Base-by-base conservation (phyloP, 352 stramenopile species). In the Globisporangium cederbergense region DNA sequence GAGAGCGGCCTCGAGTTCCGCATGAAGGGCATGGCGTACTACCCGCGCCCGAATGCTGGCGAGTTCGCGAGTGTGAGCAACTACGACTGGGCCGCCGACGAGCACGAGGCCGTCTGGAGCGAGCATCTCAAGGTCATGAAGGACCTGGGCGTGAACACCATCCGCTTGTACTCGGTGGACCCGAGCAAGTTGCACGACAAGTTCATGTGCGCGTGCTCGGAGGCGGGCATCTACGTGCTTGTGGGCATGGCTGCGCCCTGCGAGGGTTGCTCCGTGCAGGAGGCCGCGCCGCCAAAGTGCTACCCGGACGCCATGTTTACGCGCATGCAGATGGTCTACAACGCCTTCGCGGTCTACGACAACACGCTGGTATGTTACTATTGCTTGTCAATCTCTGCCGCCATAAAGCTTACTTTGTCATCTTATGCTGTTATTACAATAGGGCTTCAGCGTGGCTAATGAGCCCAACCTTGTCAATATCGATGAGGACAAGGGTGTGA, bases 21-120 rank as follows among this genome's bases (percentile, higher is more conserved):
- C 18, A 77, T 91, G 32, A 79, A 81, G 54, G 85, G 85, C 47
- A 86, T 91, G 69, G 80, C 75, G 7, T 91, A 91, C 68, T 91
- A 86, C 65, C 81, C 82, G 13, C 76, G 81, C 4, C 79, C 84
- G 11, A 93, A 93, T 49, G 62, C 38, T 11, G 84, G 84, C 9
- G 73, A 78, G 50, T 47, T 82, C 0, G 62, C 77, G 5, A 57
- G 60, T 11, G 67, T 70, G 8, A 74, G 70, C 60, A 86, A 80
- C 60, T 76, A 91, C 50, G 84, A 93, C 58, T 91, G 77, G 70
- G 75, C 75, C 34, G 72, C 75, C 0, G 78, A 93, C 47, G 76
- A 86, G 18, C 80, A 86, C 69, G 70, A 81, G 36, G 20, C 66
- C 18, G 67, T 91, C 10, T 93, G 84, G 84, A 40, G 50, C 30